Conservation (phyloP, 2,329 filamentous ascomycete genomes). For the Samsoniella hepiali region DNA sequence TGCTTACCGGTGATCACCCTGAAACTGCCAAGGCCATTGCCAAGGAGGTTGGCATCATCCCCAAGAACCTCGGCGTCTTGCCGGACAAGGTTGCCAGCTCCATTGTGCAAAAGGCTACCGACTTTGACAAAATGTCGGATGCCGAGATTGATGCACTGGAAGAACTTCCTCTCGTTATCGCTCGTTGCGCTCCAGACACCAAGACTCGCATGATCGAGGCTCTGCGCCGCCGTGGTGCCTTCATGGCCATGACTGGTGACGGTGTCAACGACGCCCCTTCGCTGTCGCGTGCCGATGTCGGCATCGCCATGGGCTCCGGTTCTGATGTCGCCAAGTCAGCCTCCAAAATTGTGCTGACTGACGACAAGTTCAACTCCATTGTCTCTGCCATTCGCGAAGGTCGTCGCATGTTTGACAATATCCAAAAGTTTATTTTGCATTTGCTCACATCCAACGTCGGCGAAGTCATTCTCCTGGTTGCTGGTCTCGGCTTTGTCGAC, state of each 20-base stretch:
- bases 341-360: slow-evolving; percentile 75
- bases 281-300: slow-evolving; percentile 76
- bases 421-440: slow-evolving; percentile 83
- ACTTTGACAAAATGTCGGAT: slow-evolving; percentile 76
- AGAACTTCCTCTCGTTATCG: slow-evolving; percentile 75
- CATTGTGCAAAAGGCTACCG: slow-evolving; percentile 70
- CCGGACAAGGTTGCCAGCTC: slow-evolving; percentile 61
- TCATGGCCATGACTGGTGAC: slow-evolving; percentile 85
- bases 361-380: slow-evolving; percentile 87
- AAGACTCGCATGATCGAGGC: slow-evolving; percentile 92
- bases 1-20: slow-evolving; percentile 81
- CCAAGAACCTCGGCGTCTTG: slow-evolving; percentile 56
- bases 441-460: slow-evolving; percentile 78
- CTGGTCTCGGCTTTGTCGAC: slow-evolving; percentile 81
- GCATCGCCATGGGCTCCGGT: slow-evolving; percentile 87
- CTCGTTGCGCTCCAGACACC: slow-evolving; percentile 78
- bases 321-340: slow-evolving; percentile 84
- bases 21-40: slow-evolving; percentile 77
- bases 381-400: slow-evolving; percentile 80
- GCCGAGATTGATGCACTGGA: slow-evolving; percentile 72
- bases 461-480: slow-evolving; percentile 75
- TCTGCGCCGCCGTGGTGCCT: slow-evolving; percentile 70
- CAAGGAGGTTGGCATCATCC: slow-evolving; percentile 73
- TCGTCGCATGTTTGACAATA: slow-evolving; percentile 82
- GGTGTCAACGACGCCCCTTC: slow-evolving; percentile 86